Conservation (phyloP, 2,329 filamentous ascomycete genomes). For the Alternaria rosae region DNA sequence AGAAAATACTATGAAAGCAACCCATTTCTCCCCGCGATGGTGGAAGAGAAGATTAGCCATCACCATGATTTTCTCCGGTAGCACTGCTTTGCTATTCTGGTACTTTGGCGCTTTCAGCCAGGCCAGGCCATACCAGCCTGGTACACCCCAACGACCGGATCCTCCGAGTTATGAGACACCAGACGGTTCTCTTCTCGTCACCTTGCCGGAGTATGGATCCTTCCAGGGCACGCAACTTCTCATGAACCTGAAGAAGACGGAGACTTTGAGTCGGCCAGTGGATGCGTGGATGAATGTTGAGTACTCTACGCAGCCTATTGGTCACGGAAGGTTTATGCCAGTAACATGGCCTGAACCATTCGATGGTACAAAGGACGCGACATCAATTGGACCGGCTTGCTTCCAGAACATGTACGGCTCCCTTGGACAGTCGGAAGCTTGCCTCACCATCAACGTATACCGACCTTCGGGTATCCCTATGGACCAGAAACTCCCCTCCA, state of each 20-base stretch:
- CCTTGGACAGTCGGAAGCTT: constrained; percentile 41
- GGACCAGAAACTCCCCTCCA: constrained; percentile 39
- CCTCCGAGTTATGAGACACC: constrained; percentile 12
- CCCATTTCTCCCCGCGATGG: constrained; percentile 22
- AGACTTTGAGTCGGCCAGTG: constrained; percentile 44
- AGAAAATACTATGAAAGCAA: constrained; percentile 10
- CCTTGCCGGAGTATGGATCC: constrained; percentile 51
- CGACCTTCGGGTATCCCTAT: constrained; percentile 37
- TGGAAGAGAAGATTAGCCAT: constrained; percentile 22
- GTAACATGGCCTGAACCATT: constrained; percentile 54
- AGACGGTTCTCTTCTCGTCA: constrained; percentile 33
- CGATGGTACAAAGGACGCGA: constrained; percentile 50
- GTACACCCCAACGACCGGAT: constrained; percentile 13
- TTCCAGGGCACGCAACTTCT: constrained; percentile 52
- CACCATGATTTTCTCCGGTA: constrained; percentile 31
- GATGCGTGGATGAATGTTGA: constrained; percentile 60
- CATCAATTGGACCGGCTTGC: constrained; percentile 53
- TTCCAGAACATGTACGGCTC: constrained; percentile 52
- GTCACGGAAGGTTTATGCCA: constrained; percentile 52
- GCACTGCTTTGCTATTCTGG: constrained; percentile 30
- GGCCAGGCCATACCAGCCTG: constrained; percentile 16
- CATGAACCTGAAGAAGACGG: constrained; percentile 43
- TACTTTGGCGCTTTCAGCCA: constrained; percentile 29
- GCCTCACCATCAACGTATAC: constrained; percentile 44
- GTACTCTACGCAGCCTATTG: constrained; percentile 54